Percentiles rank a stretch among this genome's conserved stretches.
Conservation (phyloP, 2,329 filamentous ascomycete species). For the Cercospora citrullina region DNA sequence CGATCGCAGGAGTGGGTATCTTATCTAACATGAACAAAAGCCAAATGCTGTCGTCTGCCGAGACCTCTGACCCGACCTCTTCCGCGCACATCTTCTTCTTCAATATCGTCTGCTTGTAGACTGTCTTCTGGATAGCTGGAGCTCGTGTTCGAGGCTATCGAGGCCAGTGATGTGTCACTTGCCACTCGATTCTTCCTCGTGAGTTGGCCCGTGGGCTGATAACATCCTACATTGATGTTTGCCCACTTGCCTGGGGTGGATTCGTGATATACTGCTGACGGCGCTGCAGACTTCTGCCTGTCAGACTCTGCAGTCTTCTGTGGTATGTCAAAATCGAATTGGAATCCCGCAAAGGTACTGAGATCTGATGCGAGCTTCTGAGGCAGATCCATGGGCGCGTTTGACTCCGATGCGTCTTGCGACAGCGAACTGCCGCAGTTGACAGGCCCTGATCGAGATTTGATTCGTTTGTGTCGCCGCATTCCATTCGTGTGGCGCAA, state of each 20-base stretch:
- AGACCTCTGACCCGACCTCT: slow-evolving; percentile 17
- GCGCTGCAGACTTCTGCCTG: neutral
- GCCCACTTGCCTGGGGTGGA: neutral
- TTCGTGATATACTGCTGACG: neutral
- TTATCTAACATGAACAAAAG: neutral
- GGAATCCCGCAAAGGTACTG: slow-evolving; percentile 1
- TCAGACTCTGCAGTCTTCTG: neutral
- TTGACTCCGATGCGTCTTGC: neutral
- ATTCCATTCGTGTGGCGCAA: slow-evolving; percentile 2
- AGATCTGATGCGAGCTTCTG: slow-evolving; percentile 6
- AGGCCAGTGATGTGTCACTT: slow-evolving; percentile 8
- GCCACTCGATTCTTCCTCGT: slow-evolving; percentile 6
- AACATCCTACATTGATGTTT: slow-evolving; percentile 13
- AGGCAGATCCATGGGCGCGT: slow-evolving; percentile 3
- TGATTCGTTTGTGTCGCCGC: slow-evolving; percentile 4
- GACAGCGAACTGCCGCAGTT: neutral
- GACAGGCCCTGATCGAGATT: neutral
- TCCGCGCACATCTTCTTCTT: slow-evolving; percentile 21
- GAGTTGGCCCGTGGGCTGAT: slow-evolving; percentile 11
- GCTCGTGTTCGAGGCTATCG: slow-evolving; percentile 14
- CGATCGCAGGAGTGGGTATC: slow-evolving; percentile 14
- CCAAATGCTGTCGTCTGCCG: neutral
- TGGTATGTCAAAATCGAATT: slow-evolving; percentile 20
- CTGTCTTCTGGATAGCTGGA: slow-evolving; percentile 24
- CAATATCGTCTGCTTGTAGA: slow-evolving; percentile 25